A percentile compares a stretch with the other conserved stretches of the same genome.
These are phyloP conservation scores for Schizophyllum amplum DNA, from an alignment of 1,284 basidiomycete species.

Conservation along the genomic window DNA sequence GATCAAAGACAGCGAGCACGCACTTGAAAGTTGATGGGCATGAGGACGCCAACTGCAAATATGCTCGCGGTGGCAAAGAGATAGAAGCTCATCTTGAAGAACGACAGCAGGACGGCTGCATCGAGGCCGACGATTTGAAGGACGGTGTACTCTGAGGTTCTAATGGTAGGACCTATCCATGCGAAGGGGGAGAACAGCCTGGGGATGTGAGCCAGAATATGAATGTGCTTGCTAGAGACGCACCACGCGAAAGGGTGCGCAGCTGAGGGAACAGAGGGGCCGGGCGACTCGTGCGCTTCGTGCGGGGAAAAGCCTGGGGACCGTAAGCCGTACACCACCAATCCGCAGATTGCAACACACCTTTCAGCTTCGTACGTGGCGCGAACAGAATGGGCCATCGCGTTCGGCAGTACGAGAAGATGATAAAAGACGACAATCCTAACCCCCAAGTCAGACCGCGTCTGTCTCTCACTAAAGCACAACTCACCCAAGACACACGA, in stretches of 20 bases:
- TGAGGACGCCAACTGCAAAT: slow-evolving; percentile 72
- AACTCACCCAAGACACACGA: slow-evolving; percentile 65
- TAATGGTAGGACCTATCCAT: slow-evolving; percentile 91
- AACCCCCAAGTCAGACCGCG: slow-evolving; percentile 41
- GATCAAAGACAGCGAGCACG: slow-evolving; percentile 17
- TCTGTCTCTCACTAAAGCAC: background rate
- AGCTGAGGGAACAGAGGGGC: slow-evolving; percentile 55
- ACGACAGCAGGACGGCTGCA: slow-evolving; percentile 89
- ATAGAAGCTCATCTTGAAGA: slow-evolving; percentile 92
- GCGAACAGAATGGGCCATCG: slow-evolving; percentile 88
- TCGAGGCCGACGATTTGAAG: slow-evolving; percentile 95
- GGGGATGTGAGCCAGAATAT: background rate
- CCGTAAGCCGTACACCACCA: slow-evolving; percentile 4
- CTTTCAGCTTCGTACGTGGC: slow-evolving; percentile 90
- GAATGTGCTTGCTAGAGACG: background rate
- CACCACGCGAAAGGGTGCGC: background rate
- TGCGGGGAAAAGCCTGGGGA: slow-evolving; percentile 78
- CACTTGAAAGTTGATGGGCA: slow-evolving; percentile 87
- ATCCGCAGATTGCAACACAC: slow-evolving; percentile 31
- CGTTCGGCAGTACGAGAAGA: slow-evolving; percentile 84
- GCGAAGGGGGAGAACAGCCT: slow-evolving; percentile 44
- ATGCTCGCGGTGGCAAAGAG: slow-evolving; percentile 84
- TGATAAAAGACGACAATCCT: slow-evolving; percentile 35
- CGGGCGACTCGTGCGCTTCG: slow-evolving; percentile 55
- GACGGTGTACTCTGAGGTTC: slow-evolving; percentile 88